Base-by-base conservation (phyloP, 139 green algal genomes). In the Micractinium conductrix region DNA sequence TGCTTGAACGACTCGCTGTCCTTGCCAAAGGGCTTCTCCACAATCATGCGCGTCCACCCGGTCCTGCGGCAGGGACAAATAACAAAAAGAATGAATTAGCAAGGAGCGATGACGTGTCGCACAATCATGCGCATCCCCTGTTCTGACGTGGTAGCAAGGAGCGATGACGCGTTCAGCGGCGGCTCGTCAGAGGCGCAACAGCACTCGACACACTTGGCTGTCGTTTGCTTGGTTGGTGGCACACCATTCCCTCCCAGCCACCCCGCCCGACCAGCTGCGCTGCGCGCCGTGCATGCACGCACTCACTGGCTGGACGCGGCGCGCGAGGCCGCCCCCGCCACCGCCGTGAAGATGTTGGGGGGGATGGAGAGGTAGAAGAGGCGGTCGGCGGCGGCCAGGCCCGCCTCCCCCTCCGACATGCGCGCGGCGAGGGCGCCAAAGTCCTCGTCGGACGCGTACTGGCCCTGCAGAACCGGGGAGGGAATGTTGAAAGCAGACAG, bases 321-420 rank as follows among this genome's bases (percentile, higher is more conserved):
- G 43, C 93, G 89, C 3, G 95, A 92, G 7, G 95, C 95, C 45
- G 88, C 89, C 3, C 76, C 91, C 6, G 95, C 93, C 10, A 95
- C 95, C 12, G 87, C 44, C 10, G 95, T 95, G 89, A 98, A 98
- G 71, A 98, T 95, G 53, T 93, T 95, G 68, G 97, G 97, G 44
- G 97, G 97, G 85, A 99, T 98, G 84, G 97, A 99, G 40, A 99
- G 91, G 94, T 99, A 99, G 89, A 99, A 99, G 58, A 99, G 92
- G 72, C 97, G 90, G 90, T 98, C 96, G 55, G 93, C 90, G 38
- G 42, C 38, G 16, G 65, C 19, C 37, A 80, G 69, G 35, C 44
- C 58, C 9, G 40, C 79, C 91, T 99, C 97, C 33, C 90, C 71
- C 70, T 92, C 89, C 24, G 28, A 28, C 88, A 99, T 90, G 38